Conservation (phyloP, 306 rosid genomes). For the Vigna reflexopilosa region DNA sequence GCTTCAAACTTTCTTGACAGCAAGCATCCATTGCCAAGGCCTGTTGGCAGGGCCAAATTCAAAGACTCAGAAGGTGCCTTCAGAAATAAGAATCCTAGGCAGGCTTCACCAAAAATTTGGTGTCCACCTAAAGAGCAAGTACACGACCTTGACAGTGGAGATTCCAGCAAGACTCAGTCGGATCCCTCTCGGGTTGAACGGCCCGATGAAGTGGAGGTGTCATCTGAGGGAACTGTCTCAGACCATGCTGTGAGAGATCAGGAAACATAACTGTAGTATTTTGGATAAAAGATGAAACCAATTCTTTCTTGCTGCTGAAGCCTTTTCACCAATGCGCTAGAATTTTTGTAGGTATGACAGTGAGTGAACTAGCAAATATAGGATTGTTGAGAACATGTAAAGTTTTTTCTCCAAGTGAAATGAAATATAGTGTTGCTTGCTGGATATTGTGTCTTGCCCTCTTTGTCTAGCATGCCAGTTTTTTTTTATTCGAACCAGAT, state of each 20-base stretch:
- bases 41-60: constrained; percentile 59
- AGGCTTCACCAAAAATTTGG: constrained; percentile 47
- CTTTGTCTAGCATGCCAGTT: constrained; percentile 40
- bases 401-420: constrained; percentile 70
- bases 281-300: constrained; percentile 50
- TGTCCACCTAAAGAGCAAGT: constrained; percentile 50
- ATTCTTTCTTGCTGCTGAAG: constrained; percentile 68
- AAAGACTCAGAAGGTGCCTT: constrained; percentile 57
- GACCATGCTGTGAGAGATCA: constrained; percentile 74
- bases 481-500: constrained; percentile 28
- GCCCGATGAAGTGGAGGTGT: constrained; percentile 67
- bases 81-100: constrained; percentile 51
- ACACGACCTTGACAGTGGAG: constrained; percentile 62
- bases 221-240: constrained; percentile 96
- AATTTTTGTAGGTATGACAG: constrained; percentile 88
- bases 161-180: constrained; percentile 90
- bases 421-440: constrained; percentile 79
- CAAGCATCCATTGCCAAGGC: constrained; percentile 64
- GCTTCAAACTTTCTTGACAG: constrained; percentile 58
- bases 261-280: constrained; percentile 66
- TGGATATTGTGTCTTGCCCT: constrained; percentile 46
- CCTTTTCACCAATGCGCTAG: constrained; percentile 69
- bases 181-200: constrained; percentile 71
- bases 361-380: constrained; percentile 68
- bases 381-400: constrained; percentile 72